A percentile compares a stretch with the other conserved stretches of the same genome.
phyloP scores from a whole-genome alignment of 2,329 filamentous ascomycete genomes.

The Ophiocordyceps unilateralis region DNA sequence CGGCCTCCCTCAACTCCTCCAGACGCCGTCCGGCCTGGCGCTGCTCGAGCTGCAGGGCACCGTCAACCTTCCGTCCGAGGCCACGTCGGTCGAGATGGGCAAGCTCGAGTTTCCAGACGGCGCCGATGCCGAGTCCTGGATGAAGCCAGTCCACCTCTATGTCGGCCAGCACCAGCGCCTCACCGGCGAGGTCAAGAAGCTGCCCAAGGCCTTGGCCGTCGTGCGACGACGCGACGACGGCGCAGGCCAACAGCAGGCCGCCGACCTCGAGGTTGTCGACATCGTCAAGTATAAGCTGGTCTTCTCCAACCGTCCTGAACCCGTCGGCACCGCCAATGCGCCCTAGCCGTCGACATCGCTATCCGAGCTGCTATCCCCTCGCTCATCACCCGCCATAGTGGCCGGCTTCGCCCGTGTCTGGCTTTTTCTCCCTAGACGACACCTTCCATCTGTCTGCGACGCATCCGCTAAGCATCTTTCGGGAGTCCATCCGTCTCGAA shows the following conservation, averaged over 20 bases:
- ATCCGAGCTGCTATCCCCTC: no score
- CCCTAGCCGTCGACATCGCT: neutral
- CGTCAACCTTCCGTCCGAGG: conserved; percentile 51
- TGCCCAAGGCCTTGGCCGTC: conserved; percentile 64
- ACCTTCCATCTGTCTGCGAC: neutral
- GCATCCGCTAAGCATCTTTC: neutral
- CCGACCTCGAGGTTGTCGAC: conserved; percentile 67
- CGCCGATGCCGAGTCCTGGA: conserved; percentile 49
- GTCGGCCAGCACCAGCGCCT: conserved; percentile 79
- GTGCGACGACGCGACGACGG: conserved; percentile 41
- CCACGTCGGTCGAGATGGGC: conserved; percentile 34
- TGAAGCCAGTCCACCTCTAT: conserved; percentile 78
- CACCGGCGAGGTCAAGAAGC: conserved; percentile 77
- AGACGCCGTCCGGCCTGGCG: conserved; percentile 77
- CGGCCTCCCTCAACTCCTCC: conserved; percentile 65
- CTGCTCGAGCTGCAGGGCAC: conserved; percentile 85
- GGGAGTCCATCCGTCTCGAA: neutral
- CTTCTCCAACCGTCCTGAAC: conserved; percentile 73
- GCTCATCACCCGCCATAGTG: no score
- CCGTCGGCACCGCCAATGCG: conserved; percentile 37
- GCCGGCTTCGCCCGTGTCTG: no score
- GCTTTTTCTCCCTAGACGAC: neutral
- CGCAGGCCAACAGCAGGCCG: conserved; percentile 14
- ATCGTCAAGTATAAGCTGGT: conserved; percentile 75
- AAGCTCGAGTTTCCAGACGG: conserved; percentile 58